Percentiles rank a stretch among this genome's conserved stretches.
Evolutionary conservation across 805 yeast genomes (phyloP).

Genomic region (Torulaspora microellipsoides): DNA sequence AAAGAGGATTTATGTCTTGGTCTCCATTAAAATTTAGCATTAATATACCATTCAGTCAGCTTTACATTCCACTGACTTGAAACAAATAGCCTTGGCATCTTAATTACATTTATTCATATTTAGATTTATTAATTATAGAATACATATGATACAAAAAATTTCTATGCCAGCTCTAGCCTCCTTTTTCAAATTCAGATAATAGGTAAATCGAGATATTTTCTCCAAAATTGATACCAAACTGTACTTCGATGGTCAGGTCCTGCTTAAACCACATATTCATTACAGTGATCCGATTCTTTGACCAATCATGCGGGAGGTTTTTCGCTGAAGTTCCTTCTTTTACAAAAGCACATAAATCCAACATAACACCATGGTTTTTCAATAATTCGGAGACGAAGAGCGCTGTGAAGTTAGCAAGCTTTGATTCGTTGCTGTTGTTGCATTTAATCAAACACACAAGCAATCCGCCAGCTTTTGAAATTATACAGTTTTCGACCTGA

Average conservation of each 20-base stretch:
- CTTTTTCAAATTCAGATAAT: conserved; percentile 49
- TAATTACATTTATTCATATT: too few relatives aligned
- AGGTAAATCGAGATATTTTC: conserved; percentile 57
- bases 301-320: conserved; percentile 62
- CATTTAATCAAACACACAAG: conserved; percentile 71
- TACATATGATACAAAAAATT: too few relatives aligned
- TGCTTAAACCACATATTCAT: conserved; percentile 53
- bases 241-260: conserved; percentile 39
- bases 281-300: conserved; percentile 69
- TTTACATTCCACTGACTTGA: too few relatives aligned
- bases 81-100: too few relatives aligned
- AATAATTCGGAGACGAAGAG: conserved; percentile 73
- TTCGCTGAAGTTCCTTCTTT: conserved; percentile 42
- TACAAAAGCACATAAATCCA: conserved; percentile 81
- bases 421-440: conserved; percentile 42
- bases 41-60: too few relatives aligned
- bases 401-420: conserved; percentile 69
- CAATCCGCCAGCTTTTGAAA: conserved; percentile 79
- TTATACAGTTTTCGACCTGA: conserved; percentile 48
- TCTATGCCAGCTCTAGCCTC: background rate
- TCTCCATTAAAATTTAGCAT: too few relatives aligned
- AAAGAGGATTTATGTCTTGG: background rate
- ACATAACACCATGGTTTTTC: conserved; percentile 72
- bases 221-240: conserved; percentile 60
- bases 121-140: too few relatives aligned